These are phyloP conservation scores for Phaeotremella fagi DNA, from an alignment of 768 basidiomycete genomes.

Conservation along the genomic window DNA sequence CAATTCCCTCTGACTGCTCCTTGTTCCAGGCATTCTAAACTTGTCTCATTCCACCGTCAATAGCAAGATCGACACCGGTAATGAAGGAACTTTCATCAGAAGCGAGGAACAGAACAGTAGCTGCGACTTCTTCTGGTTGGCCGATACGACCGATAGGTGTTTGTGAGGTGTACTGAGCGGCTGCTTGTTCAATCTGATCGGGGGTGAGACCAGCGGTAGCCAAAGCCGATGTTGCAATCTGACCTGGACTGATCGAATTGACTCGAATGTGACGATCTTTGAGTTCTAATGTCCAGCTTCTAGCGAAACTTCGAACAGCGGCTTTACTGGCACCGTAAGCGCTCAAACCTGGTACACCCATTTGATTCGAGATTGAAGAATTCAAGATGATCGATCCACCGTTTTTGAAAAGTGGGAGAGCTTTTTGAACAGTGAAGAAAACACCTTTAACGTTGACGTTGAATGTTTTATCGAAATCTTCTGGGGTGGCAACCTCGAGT, in stretches of 20 bases:
- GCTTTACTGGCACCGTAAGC: constrained; percentile 9
- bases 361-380: constrained; percentile 3
- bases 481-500: constrained; percentile 9
- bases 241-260: constrained; percentile 2
- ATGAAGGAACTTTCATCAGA: constrained; percentile 7
- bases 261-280: not conserved
- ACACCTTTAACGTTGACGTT: constrained; percentile 20
- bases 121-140: constrained; percentile 3
- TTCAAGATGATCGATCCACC: constrained; percentile 15
- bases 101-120: constrained; percentile 3
- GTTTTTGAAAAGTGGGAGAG: constrained; percentile 6
- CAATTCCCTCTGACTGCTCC: too few relatives aligned
- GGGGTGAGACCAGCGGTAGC: not conserved
- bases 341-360: constrained; percentile 6
- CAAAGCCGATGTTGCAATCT: constrained; percentile 3
- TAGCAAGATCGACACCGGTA: constrained; percentile 2
- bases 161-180: not conserved
- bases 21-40: not conserved
- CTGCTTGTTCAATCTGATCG: constrained; percentile 6
- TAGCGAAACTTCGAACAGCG: constrained; percentile 5
- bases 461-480: constrained; percentile 14
- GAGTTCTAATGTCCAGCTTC: not conserved
- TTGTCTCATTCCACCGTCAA: constrained; percentile 3
- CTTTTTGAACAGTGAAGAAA: constrained; percentile 11
- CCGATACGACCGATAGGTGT: constrained; percentile 5